Evolutionary conservation across 2,329 filamentous ascomycete genomes (phyloP).

Genomic region (Didymella pinodella): DNA sequence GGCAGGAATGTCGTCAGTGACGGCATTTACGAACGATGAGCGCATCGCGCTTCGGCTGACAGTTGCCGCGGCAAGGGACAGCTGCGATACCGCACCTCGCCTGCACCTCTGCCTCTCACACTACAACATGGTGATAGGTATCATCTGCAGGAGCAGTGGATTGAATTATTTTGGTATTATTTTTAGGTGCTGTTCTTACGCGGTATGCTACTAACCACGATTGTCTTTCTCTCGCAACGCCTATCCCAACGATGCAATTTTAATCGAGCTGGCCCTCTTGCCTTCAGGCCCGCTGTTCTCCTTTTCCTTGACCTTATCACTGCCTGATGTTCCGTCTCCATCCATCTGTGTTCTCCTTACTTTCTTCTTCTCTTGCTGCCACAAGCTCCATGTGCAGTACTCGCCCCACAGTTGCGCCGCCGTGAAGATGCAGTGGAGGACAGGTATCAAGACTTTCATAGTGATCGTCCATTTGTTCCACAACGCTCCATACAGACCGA

Average conservation of each 20-base stretch:
- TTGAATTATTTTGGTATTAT: not conserved
- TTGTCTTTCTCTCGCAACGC: not conserved
- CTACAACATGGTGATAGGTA: not conserved
- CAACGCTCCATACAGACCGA: slow-evolving; percentile 11
- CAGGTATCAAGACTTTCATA: slow-evolving; percentile 17
- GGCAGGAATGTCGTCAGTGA: slow-evolving; percentile 20
- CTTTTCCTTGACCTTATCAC: not conserved
- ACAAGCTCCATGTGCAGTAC: slow-evolving; percentile 19
- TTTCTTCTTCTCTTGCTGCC: slow-evolving; percentile 15
- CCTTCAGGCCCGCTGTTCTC: not conserved
- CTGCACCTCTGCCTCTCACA: not conserved
- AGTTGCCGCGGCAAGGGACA: slow-evolving; percentile 8
- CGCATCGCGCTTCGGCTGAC: slow-evolving; percentile 7
- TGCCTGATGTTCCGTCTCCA: not conserved
- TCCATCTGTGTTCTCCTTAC: not conserved
- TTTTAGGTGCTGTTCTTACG: not conserved
- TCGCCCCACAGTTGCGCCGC: slow-evolving; percentile 20
- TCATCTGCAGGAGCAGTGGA: not conserved
- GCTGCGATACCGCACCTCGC: not conserved
- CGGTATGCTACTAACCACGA: not conserved
- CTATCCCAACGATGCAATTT: not conserved
- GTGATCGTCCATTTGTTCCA: slow-evolving; percentile 17
- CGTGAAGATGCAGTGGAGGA: slow-evolving; percentile 18
- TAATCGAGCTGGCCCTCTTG: not conserved
- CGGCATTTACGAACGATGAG: slow-evolving; percentile 4